A percentile compares a stretch with the other conserved stretches of the same genome.
Conservation (phyloP, 2,329 filamentous ascomycete species). For the Trichothecium sympodiale region DNA sequence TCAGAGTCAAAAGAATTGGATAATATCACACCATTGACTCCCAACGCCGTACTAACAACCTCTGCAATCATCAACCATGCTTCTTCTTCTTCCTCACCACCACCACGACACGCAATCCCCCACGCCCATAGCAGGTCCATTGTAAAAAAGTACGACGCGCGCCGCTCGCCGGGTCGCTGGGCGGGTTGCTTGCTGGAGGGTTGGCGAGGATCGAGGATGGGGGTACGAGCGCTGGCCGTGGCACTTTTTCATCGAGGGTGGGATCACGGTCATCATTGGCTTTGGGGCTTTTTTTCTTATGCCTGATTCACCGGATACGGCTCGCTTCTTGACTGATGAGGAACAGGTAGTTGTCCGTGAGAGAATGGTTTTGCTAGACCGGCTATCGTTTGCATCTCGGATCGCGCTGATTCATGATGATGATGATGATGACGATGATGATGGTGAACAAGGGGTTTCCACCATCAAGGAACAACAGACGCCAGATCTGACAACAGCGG, state of each 20-base stretch:
- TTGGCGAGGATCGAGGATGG: constrained; percentile 11
- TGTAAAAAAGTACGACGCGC: constrained; percentile 7
- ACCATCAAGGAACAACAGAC: no score
- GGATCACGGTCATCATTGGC: constrained; percentile 17
- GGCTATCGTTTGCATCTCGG: constrained; percentile 1
- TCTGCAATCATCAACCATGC: no score
- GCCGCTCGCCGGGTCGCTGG: constrained; percentile 12
- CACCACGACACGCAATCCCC: no score
- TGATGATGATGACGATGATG: background rate
- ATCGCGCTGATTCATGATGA: background rate
- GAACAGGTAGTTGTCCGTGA: constrained; percentile 1
- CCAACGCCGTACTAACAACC: no score
- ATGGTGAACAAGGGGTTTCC: background rate
- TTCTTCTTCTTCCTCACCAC: no score
- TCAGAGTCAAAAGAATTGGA: no score
- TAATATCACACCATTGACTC: no score
- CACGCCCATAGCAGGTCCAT: no score
- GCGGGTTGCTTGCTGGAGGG: constrained; percentile 11
- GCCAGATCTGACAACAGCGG: constrained; percentile 6
- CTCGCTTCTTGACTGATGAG: constrained; percentile 3
- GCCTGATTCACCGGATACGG: constrained; percentile 8
- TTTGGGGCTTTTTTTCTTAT: constrained; percentile 30
- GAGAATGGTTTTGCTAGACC: constrained; percentile 2
- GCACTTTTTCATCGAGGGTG: constrained; percentile 16
- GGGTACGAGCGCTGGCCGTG: constrained; percentile 12